These are phyloP conservation scores for Saturnispora dispora DNA, from an alignment of 805 yeast species.

Conservation along the genomic window DNA sequence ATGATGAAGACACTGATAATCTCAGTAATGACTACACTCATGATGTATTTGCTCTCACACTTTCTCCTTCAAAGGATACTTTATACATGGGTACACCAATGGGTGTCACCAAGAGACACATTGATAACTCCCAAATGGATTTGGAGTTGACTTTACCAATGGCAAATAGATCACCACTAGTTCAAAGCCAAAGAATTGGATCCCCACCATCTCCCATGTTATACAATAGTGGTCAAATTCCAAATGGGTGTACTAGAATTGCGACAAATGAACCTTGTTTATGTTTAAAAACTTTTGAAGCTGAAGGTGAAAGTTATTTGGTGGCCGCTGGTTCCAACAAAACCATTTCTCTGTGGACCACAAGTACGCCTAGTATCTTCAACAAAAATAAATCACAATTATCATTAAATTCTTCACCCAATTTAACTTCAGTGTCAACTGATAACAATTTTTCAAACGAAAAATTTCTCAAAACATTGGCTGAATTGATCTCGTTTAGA, in stretches of 20 bases:
- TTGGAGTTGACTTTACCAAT: neutral
- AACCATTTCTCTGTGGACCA: slow-evolving; percentile 65
- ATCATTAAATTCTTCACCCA: neutral
- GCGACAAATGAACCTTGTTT: slow-evolving; percentile 31
- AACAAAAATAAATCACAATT: neutral
- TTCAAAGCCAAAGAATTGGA: neutral
- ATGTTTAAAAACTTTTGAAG: slow-evolving; percentile 42
- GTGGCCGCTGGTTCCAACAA: slow-evolving; percentile 66
- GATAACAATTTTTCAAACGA: slow-evolving; percentile 29
- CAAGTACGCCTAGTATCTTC: slow-evolving; percentile 20
- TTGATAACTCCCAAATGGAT: slow-evolving; percentile 1
- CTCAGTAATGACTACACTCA: slow-evolving; percentile 15
- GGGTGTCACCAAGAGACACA: slow-evolving; percentile 14
- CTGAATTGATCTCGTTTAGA: slow-evolving; percentile 53
- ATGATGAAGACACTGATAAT: slow-evolving; percentile 27
- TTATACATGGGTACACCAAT: slow-evolving; percentile 50
- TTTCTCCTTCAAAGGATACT: slow-evolving; percentile 31
- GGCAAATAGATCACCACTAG: neutral
- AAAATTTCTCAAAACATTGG: slow-evolving; percentile 52
- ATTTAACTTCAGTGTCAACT: neutral
- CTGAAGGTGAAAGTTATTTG: slow-evolving; percentile 35
- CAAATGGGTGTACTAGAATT: slow-evolving; percentile 21
- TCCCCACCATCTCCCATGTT: neutral
- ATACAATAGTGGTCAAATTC: neutral
- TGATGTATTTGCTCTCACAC: slow-evolving; percentile 54